Conservation (phyloP, 2,329 filamentous ascomycete genomes). For the Pseudogymnoascus sp. region DNA sequence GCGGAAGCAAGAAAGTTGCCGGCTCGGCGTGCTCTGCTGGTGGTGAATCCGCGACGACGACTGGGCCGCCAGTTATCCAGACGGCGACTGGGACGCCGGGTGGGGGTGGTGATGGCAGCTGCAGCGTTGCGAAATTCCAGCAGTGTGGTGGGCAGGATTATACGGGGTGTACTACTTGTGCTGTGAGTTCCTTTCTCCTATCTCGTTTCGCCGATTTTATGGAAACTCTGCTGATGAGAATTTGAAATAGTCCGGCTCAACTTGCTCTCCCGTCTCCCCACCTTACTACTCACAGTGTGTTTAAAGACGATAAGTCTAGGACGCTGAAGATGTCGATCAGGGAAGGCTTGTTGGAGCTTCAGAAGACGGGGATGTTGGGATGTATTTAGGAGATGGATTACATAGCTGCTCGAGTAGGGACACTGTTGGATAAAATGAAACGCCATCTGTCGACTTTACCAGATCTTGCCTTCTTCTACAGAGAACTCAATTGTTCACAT, state of each 20-base stretch:
- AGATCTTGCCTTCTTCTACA: neutral
- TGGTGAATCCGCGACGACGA: constrained; percentile 11
- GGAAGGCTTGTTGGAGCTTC: neutral
- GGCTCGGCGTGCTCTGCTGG: constrained; percentile 13
- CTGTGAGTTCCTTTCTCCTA: neutral
- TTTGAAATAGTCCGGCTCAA: neutral
- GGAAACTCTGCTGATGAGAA: neutral
- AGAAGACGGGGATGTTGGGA: neutral
- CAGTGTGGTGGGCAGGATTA: constrained; percentile 15
- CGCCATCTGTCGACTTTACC: neutral
- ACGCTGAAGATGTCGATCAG: neutral
- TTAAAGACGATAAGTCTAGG: neutral
- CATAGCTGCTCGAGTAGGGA: neutral
- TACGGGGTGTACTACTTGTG: constrained; percentile 14
- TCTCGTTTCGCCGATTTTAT: neutral
- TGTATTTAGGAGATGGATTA: neutral
- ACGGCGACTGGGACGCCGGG: neutral
- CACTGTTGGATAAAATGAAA: neutral
- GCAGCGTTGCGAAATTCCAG: constrained; percentile 13
- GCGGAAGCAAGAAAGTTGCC: constrained; percentile 13
- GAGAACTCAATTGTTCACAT: too few relatives aligned
- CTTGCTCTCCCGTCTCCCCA: constrained; percentile 13
- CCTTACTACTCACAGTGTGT: constrained; percentile 13
- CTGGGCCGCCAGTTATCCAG: constrained; percentile 1
- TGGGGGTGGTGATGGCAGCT: neutral